Evolutionary conservation across 371 early-diverging fungal species (phyloP).

Genomic region (Lichtheimia ramosa): DNA sequence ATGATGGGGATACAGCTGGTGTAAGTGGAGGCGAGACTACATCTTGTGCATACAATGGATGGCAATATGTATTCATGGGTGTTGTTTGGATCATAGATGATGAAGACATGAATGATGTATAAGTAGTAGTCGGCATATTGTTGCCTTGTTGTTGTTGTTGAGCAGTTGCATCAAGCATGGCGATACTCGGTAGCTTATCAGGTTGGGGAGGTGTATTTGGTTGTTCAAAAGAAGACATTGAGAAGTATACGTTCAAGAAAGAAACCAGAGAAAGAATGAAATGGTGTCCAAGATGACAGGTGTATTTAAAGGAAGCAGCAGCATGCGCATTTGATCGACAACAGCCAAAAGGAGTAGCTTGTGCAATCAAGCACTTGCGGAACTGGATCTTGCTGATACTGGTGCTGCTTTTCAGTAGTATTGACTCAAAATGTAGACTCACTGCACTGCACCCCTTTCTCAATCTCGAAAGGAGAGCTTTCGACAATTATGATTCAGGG

Average conservation of each 20-base stretch:
- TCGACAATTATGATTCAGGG: too few species aligned
- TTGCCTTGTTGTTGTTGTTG: too few species aligned
- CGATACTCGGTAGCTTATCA: constrained; percentile 25
- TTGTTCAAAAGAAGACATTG: constrained; percentile 15
- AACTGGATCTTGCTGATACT: too few species aligned
- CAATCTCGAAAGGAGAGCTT: not conserved
- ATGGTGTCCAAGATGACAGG: not conserved
- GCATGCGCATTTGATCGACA: constrained; percentile 11
- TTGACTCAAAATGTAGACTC: too few species aligned
- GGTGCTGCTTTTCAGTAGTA: too few species aligned
- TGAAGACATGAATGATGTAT: not conserved
- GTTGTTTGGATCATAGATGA: not conserved
- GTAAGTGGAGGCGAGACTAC: constrained; percentile 32
- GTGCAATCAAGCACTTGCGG: not conserved
- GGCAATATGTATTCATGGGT: not conserved
- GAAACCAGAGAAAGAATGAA: constrained; percentile 4
- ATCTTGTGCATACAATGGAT: constrained; percentile 12
- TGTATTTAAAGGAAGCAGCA: not conserved
- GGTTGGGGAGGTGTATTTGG: constrained; percentile 17
- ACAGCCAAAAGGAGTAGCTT: constrained; percentile 10
- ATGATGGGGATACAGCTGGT: constrained; percentile 28
- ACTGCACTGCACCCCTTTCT: not conserved
- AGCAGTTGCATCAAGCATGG: constrained; percentile 14
- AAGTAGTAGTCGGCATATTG: constrained; percentile 2
- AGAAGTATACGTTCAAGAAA: not conserved